Evolutionary conservation across 371 early-diverging fungal genomes (phyloP).

Genomic region (Rhizopus sp.): DNA sequence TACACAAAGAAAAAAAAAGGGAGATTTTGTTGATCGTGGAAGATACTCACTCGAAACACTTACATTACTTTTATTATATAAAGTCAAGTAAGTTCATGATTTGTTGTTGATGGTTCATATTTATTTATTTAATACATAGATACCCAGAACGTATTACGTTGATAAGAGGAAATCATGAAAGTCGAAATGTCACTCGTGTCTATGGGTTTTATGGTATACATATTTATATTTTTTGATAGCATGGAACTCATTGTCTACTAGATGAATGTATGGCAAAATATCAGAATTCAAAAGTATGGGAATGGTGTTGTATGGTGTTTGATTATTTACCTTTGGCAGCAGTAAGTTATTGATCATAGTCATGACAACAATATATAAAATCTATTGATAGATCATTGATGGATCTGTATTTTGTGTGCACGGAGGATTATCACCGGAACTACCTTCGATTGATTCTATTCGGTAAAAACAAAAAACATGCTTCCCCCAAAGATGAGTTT

Average conservation of each 20-base stretch:
- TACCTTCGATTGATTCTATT: constrained; percentile 60
- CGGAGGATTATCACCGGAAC: constrained; percentile 98
- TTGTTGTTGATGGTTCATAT: not conserved
- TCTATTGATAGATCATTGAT: constrained; percentile 14
- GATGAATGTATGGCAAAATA: constrained; percentile 90
- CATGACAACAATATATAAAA: not conserved
- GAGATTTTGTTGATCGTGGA: constrained; percentile 99
- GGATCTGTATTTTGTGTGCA: constrained; percentile 95
- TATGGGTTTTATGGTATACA: constrained; percentile 97
- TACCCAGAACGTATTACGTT: constrained; percentile 98
- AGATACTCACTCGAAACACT: constrained; percentile 98
- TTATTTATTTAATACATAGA: constrained; percentile 19
- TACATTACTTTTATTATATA: constrained; percentile 89
- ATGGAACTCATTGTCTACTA: constrained; percentile 4
- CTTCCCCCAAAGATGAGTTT: not conserved
- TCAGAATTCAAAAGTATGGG: constrained; percentile 98
- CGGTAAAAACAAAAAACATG: constrained; percentile 26
- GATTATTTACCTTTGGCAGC: constrained; percentile 98
- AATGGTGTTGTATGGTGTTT: constrained; percentile 98
- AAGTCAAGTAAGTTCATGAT: constrained; percentile 70
- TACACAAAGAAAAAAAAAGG: constrained; percentile 43
- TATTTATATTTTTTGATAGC: not conserved
- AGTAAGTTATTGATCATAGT: constrained; percentile 43
- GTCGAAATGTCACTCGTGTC: constrained; percentile 97
- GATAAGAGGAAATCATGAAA: constrained; percentile 99